Base-by-base conservation (phyloP, 2,329 filamentous ascomycete genomes). In the Exophiala bonariae region DNA sequence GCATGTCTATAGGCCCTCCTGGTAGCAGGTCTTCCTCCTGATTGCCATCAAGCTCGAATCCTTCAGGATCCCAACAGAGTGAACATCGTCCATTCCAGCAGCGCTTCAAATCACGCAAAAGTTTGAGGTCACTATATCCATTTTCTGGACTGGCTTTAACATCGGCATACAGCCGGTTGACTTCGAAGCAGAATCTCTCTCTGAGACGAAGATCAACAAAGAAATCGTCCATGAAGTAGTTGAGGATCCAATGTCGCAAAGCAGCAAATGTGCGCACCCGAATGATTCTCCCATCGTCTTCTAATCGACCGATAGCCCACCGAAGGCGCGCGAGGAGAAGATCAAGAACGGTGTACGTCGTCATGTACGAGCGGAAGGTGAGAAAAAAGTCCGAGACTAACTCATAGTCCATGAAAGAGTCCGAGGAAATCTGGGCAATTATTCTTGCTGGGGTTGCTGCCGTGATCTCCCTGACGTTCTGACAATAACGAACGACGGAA, bases 211-310 rank as follows among this genome's bases (percentile, higher is more conserved):
- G 84, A 63, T 91, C 83, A 18, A 85, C 69, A 32, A 95, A 81
- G 64, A 96, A 99, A 64, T 99, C 93, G 63, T 99, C 93, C 45
- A 88, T 79, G 58, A 97, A 99, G 67, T 99, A 99, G 66, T 99
- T 99, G 53, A 99, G 71, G 47, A 97, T 91, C 93, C 93, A 99
- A 67, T 99, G 93, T 47, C 93, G 83, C 35, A 97, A 77, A 6
- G 93, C 93, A 19, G 96, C 93, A 71, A 97, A 99, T 0, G 91
- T 95, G 33, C 93, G 82, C 13, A 99, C 95, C 40, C 92, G 83
- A n/a, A 96, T 93, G 42, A 99, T 89, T 63, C 90, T 87, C 31
- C 93, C 93, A 47, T 85, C 83, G 64, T 96, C 89, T 63, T 95
- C 89, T 37, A 80, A 74, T 45, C 88, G 81, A 38, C 80, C 81